Evolutionary conservation across 1,139 yeast species (phyloP), one percentile per base, ranked within the genome.

Genomic region (Arxiozyma slooffiae): DNA sequence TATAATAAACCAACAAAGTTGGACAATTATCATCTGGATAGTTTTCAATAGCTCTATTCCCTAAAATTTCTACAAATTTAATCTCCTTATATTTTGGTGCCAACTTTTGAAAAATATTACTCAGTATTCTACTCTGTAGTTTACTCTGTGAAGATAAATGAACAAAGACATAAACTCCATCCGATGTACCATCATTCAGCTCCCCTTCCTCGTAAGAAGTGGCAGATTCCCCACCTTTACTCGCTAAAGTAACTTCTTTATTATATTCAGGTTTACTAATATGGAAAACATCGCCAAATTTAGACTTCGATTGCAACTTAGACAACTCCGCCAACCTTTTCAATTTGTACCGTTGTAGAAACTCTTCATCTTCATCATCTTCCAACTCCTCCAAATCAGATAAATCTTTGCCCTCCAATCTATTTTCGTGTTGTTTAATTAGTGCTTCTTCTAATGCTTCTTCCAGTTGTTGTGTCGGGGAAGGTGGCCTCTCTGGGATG

Each of bases 21-120:
- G 99, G 99, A 60, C 96, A 85, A 68, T 87, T 90, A 41, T 78
- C 67, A 34, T 87, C 90, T 0, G 97, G 97, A 66, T 90, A 92
- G 63, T 83, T 81, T 61, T 90, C 97, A 56, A 90, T 85, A 52
- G 96, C 95, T 67, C 96, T 80, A 55, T 80, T 76, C 21, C 87
- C 96, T 16, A 87, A 85, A 48, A 92, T 92, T 58, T 92, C 96
- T 44, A 90, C 92, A 63, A 92, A 84, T 68, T 92, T 92, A 60
- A 92, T 70, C 60, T 92, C 96, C n/a, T 81, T 79, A 59, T 76
- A 85, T 57, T 77, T 81, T 1, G 62, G 55, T 0, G 94, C 86
- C 42, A 80, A 61, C 36, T 69, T 66, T 8, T 66, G 66, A 54
- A 85, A 74, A 30, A 85, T 63, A 1, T 80, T 76, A 0, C 81